Base-by-base conservation (phyloP, 768 basidiomycete genomes). In the Boletus pseudo-olivaceus region DNA sequence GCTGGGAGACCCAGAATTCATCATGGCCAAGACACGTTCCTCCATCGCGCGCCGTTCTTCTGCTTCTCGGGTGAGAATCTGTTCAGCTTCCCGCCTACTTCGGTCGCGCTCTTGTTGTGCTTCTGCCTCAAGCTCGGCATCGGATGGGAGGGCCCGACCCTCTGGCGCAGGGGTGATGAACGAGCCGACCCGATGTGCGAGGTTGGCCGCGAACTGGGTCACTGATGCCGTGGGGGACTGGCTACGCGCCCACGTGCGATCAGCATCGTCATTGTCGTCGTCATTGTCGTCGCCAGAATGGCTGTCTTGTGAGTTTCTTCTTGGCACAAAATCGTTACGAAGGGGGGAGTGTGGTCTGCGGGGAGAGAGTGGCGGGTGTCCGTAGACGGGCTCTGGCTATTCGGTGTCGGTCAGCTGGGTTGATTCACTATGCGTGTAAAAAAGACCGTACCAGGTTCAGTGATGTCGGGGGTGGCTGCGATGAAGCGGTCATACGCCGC, bases 51-150 rank as follows among this genome's bases (percentile, higher is more conserved):
- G 79, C 19, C 88, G 74, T 58, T 89, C 85, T 49, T 84, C 79
- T 0, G 88, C 84, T 68, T 93, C 91, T 49, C 71, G 76, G 0
- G 78, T 84, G 29, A 93, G 71, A 58, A 93, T 93, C 1, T 76
- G 78, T 67, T 93, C 90, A 1, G 90, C 90, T 66, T 92, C 89
- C 37, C 82, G 76, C 54, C 91, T 74, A 59, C 85, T 87, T 40
- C 77, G 73, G 60, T 92, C 90, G 41, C 90, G 81, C 66, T 92
- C 90, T 27, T 82, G 74, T 54, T 86, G 81, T 9, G 88, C 90
- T 57, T 91, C 87, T 3, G 87, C 88, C 70, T 92, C 90, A 9
- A 93, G 71, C 65, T 93, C 88, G 1, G 85, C 88, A 63, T 91
- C 88, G 2, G 85, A 81, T 2, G 81, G 87, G 20, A 80, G 71